Base-by-base conservation (phyloP, 139 green algal species). In the Picocystis salinarum region DNA sequence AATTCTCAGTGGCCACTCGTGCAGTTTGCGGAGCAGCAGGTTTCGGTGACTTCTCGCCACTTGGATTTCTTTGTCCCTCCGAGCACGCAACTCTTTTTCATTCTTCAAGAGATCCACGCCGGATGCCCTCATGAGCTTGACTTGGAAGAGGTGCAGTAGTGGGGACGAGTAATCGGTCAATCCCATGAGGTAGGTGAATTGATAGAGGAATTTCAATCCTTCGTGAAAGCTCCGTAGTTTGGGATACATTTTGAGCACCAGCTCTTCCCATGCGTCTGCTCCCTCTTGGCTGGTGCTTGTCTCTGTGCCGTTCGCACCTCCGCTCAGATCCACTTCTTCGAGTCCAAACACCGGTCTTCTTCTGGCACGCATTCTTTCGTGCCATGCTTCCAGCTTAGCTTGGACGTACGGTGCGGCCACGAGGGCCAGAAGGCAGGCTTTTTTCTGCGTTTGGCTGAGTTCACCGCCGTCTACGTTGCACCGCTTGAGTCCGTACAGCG, bases 131-230 rank as follows among this genome's bases (percentile, higher is more conserved):
- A 64, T 58, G 18, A 91, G 29, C 17, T 52, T 34, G 33, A 82
- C 55, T 2, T 73, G 50, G 20, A 83, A 55, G 22, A 74, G 44
- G 7, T 74, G 62, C 44, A 80, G 50, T 10, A 33, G 33, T 0
- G 73, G 73, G 1, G 61, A 66, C 37, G 55, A 77, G 34, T 51
- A 76, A 0, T 64, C 53, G 0, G 52, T 54, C 5, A 40, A 31
- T 0, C 56, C 56, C 46, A 89, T 46, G 42, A 90, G 48, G 47
- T 82, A 88, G 0, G 52, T 20, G 45, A 82, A 31, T 54, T 90
- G 77, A 50, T 80, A 85, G 6, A 45, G 52, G 28, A 89, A 71
- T 5, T 44, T 42, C 1, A 46, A 26, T 5, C 46, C 66, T 44
- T 90, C 69, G 25, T 70, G 33, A 2, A 28, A 52, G 4, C 67